A percentile compares a stretch with the other conserved stretches of the same genome.
Evolutionary conservation across 192 early-diverging fungal species (phyloP).

Genomic region (Coemansia sp.): DNA sequence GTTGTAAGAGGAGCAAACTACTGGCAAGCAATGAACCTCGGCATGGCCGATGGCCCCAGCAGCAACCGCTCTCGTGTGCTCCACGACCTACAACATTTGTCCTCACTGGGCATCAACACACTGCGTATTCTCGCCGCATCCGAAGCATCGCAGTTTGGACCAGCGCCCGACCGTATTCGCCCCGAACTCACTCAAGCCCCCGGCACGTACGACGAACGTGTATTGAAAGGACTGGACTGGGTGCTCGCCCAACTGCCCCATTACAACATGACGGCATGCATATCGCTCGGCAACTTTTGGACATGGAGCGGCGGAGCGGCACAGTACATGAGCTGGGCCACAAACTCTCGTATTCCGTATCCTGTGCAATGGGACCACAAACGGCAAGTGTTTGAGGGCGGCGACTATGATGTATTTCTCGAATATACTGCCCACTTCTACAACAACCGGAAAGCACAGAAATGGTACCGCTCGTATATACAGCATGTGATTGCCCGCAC

Average conservation of each 20-base stretch:
- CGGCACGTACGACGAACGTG: slow-evolving; percentile 56
- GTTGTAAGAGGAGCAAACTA: slow-evolving; percentile 63
- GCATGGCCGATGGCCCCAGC: slow-evolving; percentile 39
- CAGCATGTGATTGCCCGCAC: slow-evolving; percentile 39
- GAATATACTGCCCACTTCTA: slow-evolving; percentile 57
- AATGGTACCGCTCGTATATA: slow-evolving; percentile 55
- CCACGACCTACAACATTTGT: slow-evolving; percentile 53
- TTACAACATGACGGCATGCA: slow-evolving; percentile 59
- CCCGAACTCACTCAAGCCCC: slow-evolving; percentile 60
- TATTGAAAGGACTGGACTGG: slow-evolving; percentile 66
- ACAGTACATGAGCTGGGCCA: slow-evolving; percentile 65
- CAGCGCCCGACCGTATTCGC: slow-evolving; percentile 57
- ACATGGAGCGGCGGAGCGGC: slow-evolving; percentile 69
- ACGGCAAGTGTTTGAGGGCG: slow-evolving; percentile 16
- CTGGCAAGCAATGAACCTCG: slow-evolving; percentile 76
- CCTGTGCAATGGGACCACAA: slow-evolving; percentile 51
- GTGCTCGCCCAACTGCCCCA: slow-evolving; percentile 57
- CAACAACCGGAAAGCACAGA: slow-evolving; percentile 33
- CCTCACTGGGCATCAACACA: slow-evolving; percentile 57
- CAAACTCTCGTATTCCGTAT: slow-evolving; percentile 58
- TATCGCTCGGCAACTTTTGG: slow-evolving; percentile 66
- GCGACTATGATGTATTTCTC: slow-evolving; percentile 48
- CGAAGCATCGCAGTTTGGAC: slow-evolving; percentile 59
- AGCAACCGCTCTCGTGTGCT: slow-evolving; percentile 58
- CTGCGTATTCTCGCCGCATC: slow-evolving; percentile 62